A percentile compares a stretch with the other conserved stretches of the same genome.
Conservation (phyloP, 2,329 filamentous ascomycete species). For the Clarireedia paspali region DNA sequence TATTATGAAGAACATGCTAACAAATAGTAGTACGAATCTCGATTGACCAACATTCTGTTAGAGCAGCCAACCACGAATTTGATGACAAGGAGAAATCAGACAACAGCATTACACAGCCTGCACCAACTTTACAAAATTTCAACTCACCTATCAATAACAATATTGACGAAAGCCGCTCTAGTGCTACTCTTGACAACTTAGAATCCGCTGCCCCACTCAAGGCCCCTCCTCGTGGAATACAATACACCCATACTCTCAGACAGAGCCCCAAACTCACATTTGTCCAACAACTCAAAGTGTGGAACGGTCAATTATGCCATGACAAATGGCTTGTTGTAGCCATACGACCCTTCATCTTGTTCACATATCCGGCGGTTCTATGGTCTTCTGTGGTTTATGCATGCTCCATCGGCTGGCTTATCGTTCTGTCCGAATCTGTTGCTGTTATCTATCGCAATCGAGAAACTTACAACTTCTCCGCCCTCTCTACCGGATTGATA, state of each 20-base stretch:
- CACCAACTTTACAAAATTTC: constrained; percentile 31
- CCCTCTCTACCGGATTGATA: constrained; percentile 74
- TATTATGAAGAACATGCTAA: not conserved
- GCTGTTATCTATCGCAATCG: constrained; percentile 67
- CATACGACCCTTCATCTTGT: constrained; percentile 75
- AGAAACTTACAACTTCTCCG: constrained; percentile 69
- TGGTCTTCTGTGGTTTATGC: constrained; percentile 84
- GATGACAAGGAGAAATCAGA: not conserved
- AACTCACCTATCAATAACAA: constrained; percentile 32
- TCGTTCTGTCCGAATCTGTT: constrained; percentile 85
- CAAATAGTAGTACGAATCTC: not conserved
- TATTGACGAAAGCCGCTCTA: constrained; percentile 5
- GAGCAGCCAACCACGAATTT: not conserved
- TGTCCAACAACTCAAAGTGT: constrained; percentile 64
- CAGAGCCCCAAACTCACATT: constrained; percentile 64
- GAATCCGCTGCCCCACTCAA: not conserved
- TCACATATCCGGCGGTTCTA: constrained; percentile 77
- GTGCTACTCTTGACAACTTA: not conserved
- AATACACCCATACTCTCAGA: constrained; percentile 66
- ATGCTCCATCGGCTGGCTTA: constrained; percentile 88
- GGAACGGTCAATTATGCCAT: constrained; percentile 67
- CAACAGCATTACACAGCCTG: constrained; percentile 15
- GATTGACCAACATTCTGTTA: not conserved
- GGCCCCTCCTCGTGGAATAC: constrained; percentile 1
- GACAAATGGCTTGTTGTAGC: constrained; percentile 77